Base-by-base conservation (phyloP, 2,329 filamentous ascomycete species). In the Neopestalotiopsis sp. region DNA sequence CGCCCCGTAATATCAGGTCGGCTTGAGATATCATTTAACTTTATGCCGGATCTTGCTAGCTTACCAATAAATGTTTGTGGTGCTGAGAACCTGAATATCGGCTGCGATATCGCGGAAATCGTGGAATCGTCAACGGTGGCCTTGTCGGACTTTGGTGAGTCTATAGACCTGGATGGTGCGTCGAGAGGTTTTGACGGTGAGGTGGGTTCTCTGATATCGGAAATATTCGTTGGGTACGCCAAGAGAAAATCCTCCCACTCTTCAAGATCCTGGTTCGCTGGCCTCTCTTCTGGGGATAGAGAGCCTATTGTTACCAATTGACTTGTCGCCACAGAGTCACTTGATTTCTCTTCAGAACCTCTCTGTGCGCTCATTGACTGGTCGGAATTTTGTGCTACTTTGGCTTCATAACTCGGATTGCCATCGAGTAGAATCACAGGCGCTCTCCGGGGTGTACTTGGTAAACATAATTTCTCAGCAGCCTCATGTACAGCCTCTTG, bases 401-500 rank as follows among this genome's bases (percentile, higher is more conserved):
- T 17, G 10, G 20, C 40, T 65, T 52, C 32, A 24, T 28, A 52
- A 45, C 10, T 17, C 4, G 45, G 6, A 34, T 17, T 28, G 45
- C 30, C 52, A 9, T n/a, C 20, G 12, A n/a, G 20, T 69, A 9
- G 24, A 20, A 65, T 65, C 60, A 14, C 67, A 57, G 3, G 42
- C 38, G 40, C 24, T 69, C n/a, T 67, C n/a, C 28, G 2, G 5
- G 72, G 71, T 2, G 68, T 68, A 13, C 74, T 69, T 10, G 74
- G 75, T 24, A 74, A 75, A 28, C 67, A 67, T 24, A 78, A 57
- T 24, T 78, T 75, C n/a, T 68, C 52, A 9, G 75, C 76, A 59
- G 69, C 73, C 66, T 74, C 69, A 65, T 72, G 73, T 24, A 71
- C 72, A 60, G 76, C 76, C 59, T 77, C 73, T 62, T 72, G 71